Evolutionary conservation across 164 flowering plant species (phyloP).

Genomic region (Malania oleifera): DNA sequence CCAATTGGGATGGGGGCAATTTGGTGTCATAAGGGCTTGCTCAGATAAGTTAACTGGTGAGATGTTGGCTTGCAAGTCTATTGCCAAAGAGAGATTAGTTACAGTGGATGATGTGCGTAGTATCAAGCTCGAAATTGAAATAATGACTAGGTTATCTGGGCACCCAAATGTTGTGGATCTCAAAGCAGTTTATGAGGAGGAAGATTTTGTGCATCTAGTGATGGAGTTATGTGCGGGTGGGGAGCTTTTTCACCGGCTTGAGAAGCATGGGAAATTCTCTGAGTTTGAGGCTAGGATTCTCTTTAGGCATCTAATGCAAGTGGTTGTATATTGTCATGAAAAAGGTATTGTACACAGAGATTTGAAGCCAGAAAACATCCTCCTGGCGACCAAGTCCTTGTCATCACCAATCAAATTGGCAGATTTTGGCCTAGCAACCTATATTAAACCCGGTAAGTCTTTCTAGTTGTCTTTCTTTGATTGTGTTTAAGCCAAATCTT

Average conservation of each 20-base stretch:
- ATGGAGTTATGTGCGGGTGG: slow-evolving; percentile 46
- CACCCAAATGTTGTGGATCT: slow-evolving; percentile 42
- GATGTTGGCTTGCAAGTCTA: slow-evolving; percentile 40
- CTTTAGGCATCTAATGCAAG: slow-evolving; percentile 32
- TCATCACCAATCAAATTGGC: slow-evolving; percentile 36
- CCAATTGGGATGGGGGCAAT: slow-evolving; percentile 38
- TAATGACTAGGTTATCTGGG: slow-evolving; percentile 34
- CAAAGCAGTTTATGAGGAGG: slow-evolving; percentile 40
- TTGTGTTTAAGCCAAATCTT: background rate
- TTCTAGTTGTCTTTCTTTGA: background rate
- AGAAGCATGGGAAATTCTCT: slow-evolving; percentile 32
- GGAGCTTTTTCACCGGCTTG: slow-evolving; percentile 35
- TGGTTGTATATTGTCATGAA: slow-evolving; percentile 35
- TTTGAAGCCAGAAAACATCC: slow-evolving; percentile 42
- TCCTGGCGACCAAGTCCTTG: slow-evolving; percentile 28
- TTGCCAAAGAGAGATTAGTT: slow-evolving; percentile 34
- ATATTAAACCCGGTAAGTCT: slow-evolving; percentile 26
- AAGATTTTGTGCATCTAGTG: slow-evolving; percentile 33
- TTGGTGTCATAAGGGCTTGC: slow-evolving; percentile 35
- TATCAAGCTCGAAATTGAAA: slow-evolving; percentile 35
- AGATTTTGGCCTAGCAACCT: slow-evolving; percentile 43
- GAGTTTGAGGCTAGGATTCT: slow-evolving; percentile 27
- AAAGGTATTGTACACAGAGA: slow-evolving; percentile 44
- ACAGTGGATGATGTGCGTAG: slow-evolving; percentile 29
- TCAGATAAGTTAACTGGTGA: slow-evolving; percentile 35